Conservation (phyloP, 106 monocot genomes). For the Iris macrosiphon region DNA sequence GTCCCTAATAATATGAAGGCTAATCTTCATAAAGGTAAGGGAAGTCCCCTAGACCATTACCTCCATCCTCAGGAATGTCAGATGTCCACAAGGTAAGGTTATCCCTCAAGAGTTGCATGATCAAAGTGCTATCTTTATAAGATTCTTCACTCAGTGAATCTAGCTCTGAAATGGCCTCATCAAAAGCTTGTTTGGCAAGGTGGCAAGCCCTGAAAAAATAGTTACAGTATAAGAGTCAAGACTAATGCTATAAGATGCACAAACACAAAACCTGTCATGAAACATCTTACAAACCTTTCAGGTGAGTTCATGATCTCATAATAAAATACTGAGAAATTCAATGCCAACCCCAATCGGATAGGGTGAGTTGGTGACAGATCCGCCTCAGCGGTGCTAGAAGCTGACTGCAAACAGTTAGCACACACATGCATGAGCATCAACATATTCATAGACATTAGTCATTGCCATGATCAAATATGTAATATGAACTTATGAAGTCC, state of each 20-base stretch:
- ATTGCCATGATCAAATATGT: too few species aligned
- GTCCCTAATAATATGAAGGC: too few species aligned
- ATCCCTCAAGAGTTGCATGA: constrained; percentile 50
- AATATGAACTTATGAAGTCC: too few species aligned
- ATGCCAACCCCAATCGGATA: constrained; percentile 36
- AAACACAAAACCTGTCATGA: background rate
- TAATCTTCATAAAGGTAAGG: background rate
- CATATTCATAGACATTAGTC: too few species aligned
- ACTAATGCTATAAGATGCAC: background rate
- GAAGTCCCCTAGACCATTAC: constrained; percentile 14
- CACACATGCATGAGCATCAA: too few species aligned
- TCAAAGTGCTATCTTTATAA: constrained; percentile 45
- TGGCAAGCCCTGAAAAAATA: constrained; percentile 36
- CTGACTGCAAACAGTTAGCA: constrained; percentile 17
- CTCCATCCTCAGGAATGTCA: constrained; percentile 38
- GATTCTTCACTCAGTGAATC: constrained; percentile 42
- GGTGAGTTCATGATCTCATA: constrained; percentile 49
- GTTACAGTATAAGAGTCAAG: background rate
- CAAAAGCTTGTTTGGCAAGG: constrained; percentile 43
- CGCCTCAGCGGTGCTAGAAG: constrained; percentile 25
- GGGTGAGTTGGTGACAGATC: constrained; percentile 38
- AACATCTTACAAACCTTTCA: constrained; percentile 16
- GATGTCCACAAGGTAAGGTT: constrained; percentile 41
- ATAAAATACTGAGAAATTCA: constrained; percentile 44
- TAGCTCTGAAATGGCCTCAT: constrained; percentile 38